Base-by-base conservation (phyloP, 345 rosid genomes). In the Geranium brycei region DNA sequence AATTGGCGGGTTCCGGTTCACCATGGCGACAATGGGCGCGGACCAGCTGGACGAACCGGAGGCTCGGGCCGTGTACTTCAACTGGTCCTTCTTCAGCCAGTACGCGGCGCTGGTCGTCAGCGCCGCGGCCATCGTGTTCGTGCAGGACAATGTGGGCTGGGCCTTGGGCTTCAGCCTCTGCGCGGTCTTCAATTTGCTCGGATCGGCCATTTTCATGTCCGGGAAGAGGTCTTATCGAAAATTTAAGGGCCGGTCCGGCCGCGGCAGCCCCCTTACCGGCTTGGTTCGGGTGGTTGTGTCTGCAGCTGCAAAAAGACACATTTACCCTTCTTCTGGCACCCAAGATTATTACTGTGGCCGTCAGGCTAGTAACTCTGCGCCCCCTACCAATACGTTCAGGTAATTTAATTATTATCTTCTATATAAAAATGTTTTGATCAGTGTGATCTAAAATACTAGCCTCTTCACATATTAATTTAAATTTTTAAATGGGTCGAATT, bases 71-170 rank as follows among this genome's bases (percentile, higher is more conserved):
- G 56, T 51, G n/a, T 86, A 78, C 72, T 86, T 83, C 72, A 80
- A 79, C 63, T 82, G 82, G 84, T 84, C 51, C 47, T 74, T 81
- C 69, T 58, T 82, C 31, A 64, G 67, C 0, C 1, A 70, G 23
- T 77, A 84, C 47, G n/a, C 61, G 0, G 68, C 69, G 0, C 57
- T 53, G 0, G 69, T 69, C 13, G 32, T 74, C 14, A 62, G 79
- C 28, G 31, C 67, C 1, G 80, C 83, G 0, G 77, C 67, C 0
- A 19, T 84, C 61, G 82, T 82, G 8, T 79, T 81, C 10, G 31
- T 78, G 1, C 74, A 82, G 60, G 85, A 82, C 19, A 82, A 73
- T 15, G 71, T 70, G 40, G 73, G 83, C 28, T 84, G 89, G 92
- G 65, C 31, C 14, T 16, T 84, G 1, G 92, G 87, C 4, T 87